A percentile compares a stretch with the other conserved stretches of the same genome.
phyloP scores from a whole-genome alignment of 2,329 filamentous ascomycete genomes.

The Aspergillus sp. region DNA sequence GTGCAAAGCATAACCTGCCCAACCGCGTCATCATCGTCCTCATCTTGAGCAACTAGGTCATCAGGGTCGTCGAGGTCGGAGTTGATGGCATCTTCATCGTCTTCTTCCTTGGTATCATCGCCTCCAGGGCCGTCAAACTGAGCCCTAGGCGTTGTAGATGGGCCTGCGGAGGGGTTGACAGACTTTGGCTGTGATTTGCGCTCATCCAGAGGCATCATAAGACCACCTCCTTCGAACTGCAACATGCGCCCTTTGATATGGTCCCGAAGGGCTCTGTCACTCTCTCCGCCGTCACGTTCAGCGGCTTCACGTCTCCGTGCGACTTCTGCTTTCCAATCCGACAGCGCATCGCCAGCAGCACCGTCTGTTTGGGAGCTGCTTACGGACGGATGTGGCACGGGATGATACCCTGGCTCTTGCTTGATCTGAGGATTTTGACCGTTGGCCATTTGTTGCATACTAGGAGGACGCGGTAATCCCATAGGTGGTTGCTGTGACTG shows the following conservation, averaged over 20 bases:
- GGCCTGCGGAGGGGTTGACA: conserved; percentile 9
- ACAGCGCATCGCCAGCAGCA: conserved; percentile 59
- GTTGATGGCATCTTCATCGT: conserved; percentile 95
- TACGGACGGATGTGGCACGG: conserved; percentile 40
- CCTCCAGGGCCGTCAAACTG: conserved; percentile 60
- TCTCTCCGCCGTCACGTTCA: conserved; percentile 33
- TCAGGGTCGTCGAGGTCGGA: conserved; percentile 96
- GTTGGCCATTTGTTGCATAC: conserved; percentile 33
- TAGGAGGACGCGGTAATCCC: conserved; percentile 32
- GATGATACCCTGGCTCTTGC: conserved; percentile 38
- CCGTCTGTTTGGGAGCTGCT: conserved; percentile 73
- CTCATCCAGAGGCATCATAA: conserved; percentile 45
- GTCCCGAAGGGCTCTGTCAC: conserved; percentile 42
- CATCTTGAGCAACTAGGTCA: conserved; percentile 78
- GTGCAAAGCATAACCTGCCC: conserved; percentile 97
- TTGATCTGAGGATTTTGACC: conserved; percentile 40
- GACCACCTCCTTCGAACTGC: conserved; percentile 47
- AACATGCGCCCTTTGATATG: conserved; percentile 44
- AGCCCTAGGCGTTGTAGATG: conserved; percentile 27
- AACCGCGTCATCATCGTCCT: conserved; percentile 80
- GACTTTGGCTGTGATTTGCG: conserved; percentile 39
- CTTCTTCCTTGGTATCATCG: conserved; percentile 56
- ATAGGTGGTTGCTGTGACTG: conserved; percentile 39
- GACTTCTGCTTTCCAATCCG: conserved; percentile 53
- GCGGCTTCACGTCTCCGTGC: conserved; percentile 43